phyloP scores from a whole-genome alignment of 768 basidiomycete genomes.

The Cantharellus anzutake region DNA sequence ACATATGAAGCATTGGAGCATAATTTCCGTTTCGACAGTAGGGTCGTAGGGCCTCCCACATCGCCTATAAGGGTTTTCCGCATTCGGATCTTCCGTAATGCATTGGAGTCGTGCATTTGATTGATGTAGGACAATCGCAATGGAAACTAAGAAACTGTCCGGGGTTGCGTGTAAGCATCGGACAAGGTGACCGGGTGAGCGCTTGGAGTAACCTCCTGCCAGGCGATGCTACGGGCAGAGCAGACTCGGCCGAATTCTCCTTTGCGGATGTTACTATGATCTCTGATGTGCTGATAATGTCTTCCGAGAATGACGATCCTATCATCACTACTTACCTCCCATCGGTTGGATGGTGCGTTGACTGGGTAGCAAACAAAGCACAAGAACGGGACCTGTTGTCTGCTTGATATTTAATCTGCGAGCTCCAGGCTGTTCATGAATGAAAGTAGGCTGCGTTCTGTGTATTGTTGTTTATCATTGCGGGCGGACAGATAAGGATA shows the following conservation, averaged over 20 bases:
- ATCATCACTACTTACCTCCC: no score
- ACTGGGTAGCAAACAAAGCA: no score
- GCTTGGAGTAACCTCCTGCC: constrained; percentile 19
- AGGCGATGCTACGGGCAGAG: constrained; percentile 69
- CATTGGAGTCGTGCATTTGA: constrained; percentile 44
- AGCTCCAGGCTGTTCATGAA: no score
- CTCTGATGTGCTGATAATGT: constrained; percentile 27
- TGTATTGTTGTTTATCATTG: no score
- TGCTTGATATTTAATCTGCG: no score
- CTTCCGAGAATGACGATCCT: neutral
- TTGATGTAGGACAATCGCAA: constrained; percentile 65
- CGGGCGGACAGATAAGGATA: no score
- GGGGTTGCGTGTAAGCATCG: neutral
- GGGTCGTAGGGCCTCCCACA: constrained; percentile 57
- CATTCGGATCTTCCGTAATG: constrained; percentile 32
- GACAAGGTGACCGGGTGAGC: neutral
- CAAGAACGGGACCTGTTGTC: no score
- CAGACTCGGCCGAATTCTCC: constrained; percentile 45
- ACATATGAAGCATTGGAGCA: constrained; percentile 75
- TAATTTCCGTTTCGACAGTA: constrained; percentile 55
- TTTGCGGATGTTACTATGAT: constrained; percentile 60
- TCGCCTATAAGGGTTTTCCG: constrained; percentile 43
- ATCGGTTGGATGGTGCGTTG: no score
- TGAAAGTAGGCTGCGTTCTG: no score
- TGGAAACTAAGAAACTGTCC: constrained; percentile 58